phyloP scores from a whole-genome alignment of 2,329 filamentous ascomycete species.

The Cordyceps tenuipes region DNA sequence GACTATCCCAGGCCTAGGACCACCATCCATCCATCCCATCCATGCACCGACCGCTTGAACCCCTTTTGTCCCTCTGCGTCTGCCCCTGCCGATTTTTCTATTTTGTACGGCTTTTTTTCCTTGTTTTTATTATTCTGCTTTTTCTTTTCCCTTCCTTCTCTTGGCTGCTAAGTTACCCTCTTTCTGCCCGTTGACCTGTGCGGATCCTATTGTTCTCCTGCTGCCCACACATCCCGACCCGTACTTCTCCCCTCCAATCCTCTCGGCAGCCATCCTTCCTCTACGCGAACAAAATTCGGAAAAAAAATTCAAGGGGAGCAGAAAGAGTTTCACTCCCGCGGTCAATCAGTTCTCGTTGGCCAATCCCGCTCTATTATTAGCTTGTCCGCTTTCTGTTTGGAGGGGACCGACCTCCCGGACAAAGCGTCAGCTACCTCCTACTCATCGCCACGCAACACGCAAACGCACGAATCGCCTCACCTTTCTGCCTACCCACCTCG shows the following conservation, averaged over 20 bases:
- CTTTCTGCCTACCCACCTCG: neutral
- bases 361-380: too few species aligned
- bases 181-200: neutral
- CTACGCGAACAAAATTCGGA: too few species aligned
- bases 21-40: neutral
- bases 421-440: neutral
- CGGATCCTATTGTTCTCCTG: neutral
- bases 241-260: neutral
- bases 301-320: neutral
- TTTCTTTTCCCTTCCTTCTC: neutral
- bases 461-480: constrained; percentile 2
- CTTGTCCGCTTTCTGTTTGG: neutral
- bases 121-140: neutral
- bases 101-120: neutral
- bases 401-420: neutral
- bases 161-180: too few species aligned
- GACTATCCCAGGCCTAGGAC: neutral
- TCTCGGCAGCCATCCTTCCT: too few species aligned
- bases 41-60: constrained; percentile 3
- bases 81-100: neutral
- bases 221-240: neutral
- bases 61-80: constrained; percentile 3
- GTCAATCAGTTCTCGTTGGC: neutral
- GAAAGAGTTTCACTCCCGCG: neutral
- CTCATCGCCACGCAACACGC: neutral